Evolutionary conservation across 2,329 filamentous ascomycete species (phyloP).

Genomic region (Cryphonectria japonica): DNA sequence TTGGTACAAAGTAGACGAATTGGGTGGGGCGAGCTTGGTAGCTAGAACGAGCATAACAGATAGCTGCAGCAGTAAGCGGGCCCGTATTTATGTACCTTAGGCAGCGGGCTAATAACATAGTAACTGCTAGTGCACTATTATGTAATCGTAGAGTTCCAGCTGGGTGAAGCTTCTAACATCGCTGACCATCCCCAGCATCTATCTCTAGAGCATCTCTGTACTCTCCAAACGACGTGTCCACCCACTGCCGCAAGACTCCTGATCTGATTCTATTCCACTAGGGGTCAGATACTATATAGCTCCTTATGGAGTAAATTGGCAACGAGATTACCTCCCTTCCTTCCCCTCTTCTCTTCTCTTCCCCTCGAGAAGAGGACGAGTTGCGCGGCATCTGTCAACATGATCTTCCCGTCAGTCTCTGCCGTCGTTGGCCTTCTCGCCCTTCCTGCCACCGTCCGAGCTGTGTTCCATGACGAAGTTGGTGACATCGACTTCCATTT

Average conservation of each 20-base stretch:
- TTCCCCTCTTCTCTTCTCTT: neutral
- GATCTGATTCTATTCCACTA: neutral
- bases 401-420: conserved; percentile 29
- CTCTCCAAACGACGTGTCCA: neutral
- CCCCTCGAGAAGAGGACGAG: conserved; percentile 11
- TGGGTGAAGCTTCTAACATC: conserved; percentile 1
- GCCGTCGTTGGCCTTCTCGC: conserved; percentile 39
- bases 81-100: too few species aligned
- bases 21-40: too few species aligned
- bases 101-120: neutral
- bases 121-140: neutral
- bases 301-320: conserved; percentile 24
- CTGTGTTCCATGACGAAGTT: conserved; percentile 89
- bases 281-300: neutral
- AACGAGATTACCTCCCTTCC: neutral
- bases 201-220: neutral
- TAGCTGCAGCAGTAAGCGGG: too few species aligned
- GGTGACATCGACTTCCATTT: conserved; percentile 92
- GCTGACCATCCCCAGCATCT: neutral
- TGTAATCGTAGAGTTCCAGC: neutral
- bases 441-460: conserved; percentile 57
- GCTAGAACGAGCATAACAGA: too few species aligned
- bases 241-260: neutral
- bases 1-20: too few species aligned
- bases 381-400: conserved; percentile 22